Conservation (phyloP, 345 rosid genomes). For the Brassica juncea region DNA sequence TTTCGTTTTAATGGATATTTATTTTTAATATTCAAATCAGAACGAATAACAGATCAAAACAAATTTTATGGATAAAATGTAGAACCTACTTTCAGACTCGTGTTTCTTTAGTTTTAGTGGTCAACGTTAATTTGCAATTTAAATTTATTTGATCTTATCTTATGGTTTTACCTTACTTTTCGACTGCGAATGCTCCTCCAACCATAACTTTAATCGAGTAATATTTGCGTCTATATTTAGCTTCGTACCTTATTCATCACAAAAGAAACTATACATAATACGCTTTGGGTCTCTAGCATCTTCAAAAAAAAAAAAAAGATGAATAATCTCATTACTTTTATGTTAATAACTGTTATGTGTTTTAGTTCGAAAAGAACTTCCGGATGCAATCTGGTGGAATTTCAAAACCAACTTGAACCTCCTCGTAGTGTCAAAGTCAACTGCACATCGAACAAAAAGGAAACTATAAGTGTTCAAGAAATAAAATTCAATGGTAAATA, state of each 20-base stretch:
- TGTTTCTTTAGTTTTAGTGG: not conserved
- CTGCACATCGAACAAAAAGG: too few species aligned
- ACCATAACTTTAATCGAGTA: not conserved
- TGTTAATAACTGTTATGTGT: not conserved
- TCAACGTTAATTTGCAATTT: not conserved
- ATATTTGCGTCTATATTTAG: not conserved
- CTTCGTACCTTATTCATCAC: not conserved
- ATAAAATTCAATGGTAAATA: too few species aligned
- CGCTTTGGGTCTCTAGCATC: not conserved
- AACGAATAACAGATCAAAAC: too few species aligned
- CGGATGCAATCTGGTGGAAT: too few species aligned
- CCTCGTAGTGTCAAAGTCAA: too few species aligned
- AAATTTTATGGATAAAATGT: not conserved
- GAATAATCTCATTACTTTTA: not conserved
- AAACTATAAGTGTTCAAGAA: too few species aligned
- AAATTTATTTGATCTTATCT: not conserved
- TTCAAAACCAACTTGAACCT: too few species aligned
- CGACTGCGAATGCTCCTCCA: not conserved
- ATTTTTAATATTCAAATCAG: too few species aligned
- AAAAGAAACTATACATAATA: not conserved
- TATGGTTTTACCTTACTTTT: not conserved
- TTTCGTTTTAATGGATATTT: too few species aligned
- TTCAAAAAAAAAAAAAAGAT: not conserved
- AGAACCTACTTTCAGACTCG: not conserved
- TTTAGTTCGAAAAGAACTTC: constrained; percentile 8